Base-by-base conservation (phyloP, 805 yeast genomes). In the Jamesozyma jinghongensis region DNA sequence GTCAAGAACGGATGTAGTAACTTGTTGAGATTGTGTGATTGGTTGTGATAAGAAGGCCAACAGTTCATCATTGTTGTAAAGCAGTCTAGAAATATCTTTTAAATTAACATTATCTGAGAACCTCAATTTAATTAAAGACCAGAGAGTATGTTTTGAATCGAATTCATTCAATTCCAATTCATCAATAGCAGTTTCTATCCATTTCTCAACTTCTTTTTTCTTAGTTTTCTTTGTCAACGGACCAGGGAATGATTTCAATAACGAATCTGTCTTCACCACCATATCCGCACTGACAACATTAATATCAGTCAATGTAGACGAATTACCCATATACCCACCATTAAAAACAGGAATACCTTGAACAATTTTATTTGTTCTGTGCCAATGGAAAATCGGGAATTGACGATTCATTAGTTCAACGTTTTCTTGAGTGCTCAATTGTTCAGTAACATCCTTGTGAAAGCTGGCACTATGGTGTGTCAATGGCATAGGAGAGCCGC, bases 311-410 rank as follows among this genome's bases (percentile, higher is more conserved):
- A 51, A 31, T 2, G 43, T 34, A n/a, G 38, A 35, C 6, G 38
- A 36, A 17, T 17, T 32, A 5, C 36, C 63, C 61, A 49, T 59
- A 46, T 41, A 52, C 55, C 43, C 26, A 14, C 27, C 42, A 4
- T 46, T 44, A 2, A 26, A 37, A 19, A 40, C 48, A 5, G 79
- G 76, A 34, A 75, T 53, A 41, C 71, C 65, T 29, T 66, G 66
- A 3, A 72, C 69, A 16, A 73, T 52, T 35, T 65, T 70, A 5
- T 63, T 59, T 3, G 75, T 67, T 17, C 62, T 63, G 20, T 75
- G 67, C 82, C 92, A 86, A 43, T 72, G 68, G 56, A 85, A 81
- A 27, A 86, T 55, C 0, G 95, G 94, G 61, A 81, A 82, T 54
- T 84, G 94, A 40, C 82, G 68, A 36, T 65, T 61, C 19, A 69